Conservation (phyloP, 163 green algal species). For the Chloromonas sp. region DNA sequence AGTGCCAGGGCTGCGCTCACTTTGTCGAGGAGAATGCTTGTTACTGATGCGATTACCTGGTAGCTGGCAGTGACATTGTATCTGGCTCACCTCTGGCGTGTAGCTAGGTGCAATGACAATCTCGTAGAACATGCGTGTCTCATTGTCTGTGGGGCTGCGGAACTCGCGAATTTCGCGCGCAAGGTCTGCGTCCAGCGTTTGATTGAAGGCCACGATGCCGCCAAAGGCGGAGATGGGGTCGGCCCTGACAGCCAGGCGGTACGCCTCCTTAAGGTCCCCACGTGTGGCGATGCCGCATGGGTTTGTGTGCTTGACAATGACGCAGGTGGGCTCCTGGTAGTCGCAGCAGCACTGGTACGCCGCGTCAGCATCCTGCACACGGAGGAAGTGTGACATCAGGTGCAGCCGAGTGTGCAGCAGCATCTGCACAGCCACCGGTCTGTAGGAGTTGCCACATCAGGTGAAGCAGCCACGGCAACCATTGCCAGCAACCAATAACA, state of each 20-base stretch:
- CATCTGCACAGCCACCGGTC: too few relatives aligned
- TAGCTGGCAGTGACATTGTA: too few relatives aligned
- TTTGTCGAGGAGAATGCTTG: too few relatives aligned
- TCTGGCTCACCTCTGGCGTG: slow-evolving; percentile 53
- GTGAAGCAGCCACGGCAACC: too few relatives aligned
- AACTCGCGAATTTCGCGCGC: slow-evolving; percentile 88
- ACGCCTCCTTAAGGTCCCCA: slow-evolving; percentile 76
- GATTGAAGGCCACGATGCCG: slow-evolving; percentile 98
- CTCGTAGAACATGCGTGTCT: slow-evolving; percentile 99
- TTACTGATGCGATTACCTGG: too few relatives aligned
- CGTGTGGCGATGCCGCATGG: slow-evolving; percentile 77
- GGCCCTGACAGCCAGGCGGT: slow-evolving; percentile 61
- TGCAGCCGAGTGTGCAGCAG: too few relatives aligned
- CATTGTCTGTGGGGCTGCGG: slow-evolving; percentile 77
- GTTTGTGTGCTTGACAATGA: slow-evolving; percentile 99
- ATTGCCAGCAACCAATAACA: too few relatives aligned
- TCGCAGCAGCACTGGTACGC: slow-evolving; percentile 89
- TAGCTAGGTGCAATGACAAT: slow-evolving; percentile 96
- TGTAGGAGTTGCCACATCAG: too few relatives aligned
- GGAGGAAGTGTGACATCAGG: not conserved
- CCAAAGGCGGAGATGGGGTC: slow-evolving; percentile 96
- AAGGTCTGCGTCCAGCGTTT: slow-evolving; percentile 31
- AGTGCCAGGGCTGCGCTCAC: too few relatives aligned
- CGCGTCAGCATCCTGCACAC: slow-evolving; percentile 78
- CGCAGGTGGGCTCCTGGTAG: slow-evolving; percentile 81